Evolutionary conservation across 2,329 filamentous ascomycete species (phyloP), one percentile per base, ranked within the genome.

Genomic region (Alternaria tenuissima): DNA sequence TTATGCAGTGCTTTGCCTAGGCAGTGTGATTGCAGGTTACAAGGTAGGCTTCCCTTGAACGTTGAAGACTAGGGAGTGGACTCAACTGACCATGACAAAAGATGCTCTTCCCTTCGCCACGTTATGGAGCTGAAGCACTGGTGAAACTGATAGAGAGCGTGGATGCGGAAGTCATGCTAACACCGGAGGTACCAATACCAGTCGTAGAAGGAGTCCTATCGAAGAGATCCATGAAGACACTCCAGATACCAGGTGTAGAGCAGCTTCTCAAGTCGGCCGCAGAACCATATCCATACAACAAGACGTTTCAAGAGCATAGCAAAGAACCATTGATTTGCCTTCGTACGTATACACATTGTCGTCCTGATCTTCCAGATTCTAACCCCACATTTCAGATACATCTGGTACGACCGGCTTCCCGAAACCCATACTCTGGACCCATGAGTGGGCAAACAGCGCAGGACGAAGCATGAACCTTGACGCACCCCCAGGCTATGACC

Each of bases 11-110:
- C 55, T 79, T 2, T 68, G 81, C n/a, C n/a, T 64, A 22, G 80
- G 78, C n/a, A 63, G 62, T 28, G 73, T 79, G 52, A 81, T 82
- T 64, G 74, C 78, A 1, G 80, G 81, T 4, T 80, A 81, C 38
- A 73, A 71, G 55, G 71, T 72, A 61, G 8, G 61, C 49, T 12
- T 22, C 26, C 9, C 18, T 39, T 36, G 24, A 11, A 22, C n/a
- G 11, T 36, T 14, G 4, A 18, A 20, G 16, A 7, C 18, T 7
- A 18, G 30, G 22, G 16, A 7, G 30, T 16, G 28, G 14, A 47
- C 38, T 7, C 12, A 32, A 4, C 20, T 59, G 22, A 59, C 28
- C 16, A 16, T 4, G 22, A 30, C 1, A 2, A 16, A 28, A 61
- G 68, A 65, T 69, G 51, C 64, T 72, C 12, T 69, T 65, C 22